A percentile compares a stretch with the other conserved stretches of the same genome.
Evolutionary conservation across 2,329 filamentous ascomycete genomes (phyloP).

Genomic region (Ophiosphaerella herpotricha): DNA sequence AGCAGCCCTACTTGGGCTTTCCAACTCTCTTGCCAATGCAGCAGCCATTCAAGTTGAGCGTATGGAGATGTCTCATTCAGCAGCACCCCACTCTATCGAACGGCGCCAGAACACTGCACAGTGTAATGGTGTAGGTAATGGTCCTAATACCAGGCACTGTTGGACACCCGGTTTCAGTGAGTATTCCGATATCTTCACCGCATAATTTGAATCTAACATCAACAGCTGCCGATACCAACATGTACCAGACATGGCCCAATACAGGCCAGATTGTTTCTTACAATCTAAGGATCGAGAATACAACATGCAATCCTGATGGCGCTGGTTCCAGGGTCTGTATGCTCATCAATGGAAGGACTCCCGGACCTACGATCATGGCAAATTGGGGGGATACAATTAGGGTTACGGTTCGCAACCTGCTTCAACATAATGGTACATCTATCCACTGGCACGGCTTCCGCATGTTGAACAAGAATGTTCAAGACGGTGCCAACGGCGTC

Average conservation of each 20-base stretch:
- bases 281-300: slow-evolving; percentile 46
- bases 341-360: slow-evolving; percentile 57
- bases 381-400: slow-evolving; percentile 44
- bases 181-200: not conserved
- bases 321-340: slow-evolving; percentile 40
- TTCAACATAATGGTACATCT: slow-evolving; percentile 63
- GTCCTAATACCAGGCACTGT: slow-evolving; percentile 44
- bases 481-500: slow-evolving; percentile 58
- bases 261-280: slow-evolving; percentile 42
- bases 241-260: slow-evolving; percentile 47
- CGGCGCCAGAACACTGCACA: slow-evolving; percentile 19
- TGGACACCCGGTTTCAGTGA: slow-evolving; percentile 44
- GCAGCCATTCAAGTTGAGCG: slow-evolving; percentile 24
- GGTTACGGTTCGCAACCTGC: slow-evolving; percentile 58
- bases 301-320: slow-evolving; percentile 49
- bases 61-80: slow-evolving; percentile 12
- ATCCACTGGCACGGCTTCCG: slow-evolving; percentile 68
- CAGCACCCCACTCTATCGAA: slow-evolving; percentile 12
- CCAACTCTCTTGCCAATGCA: slow-evolving; percentile 13
- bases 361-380: slow-evolving; percentile 64
- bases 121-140: slow-evolving; percentile 37
- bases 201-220: not conserved
- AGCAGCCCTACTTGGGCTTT: slow-evolving; percentile 24
- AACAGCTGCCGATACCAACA: slow-evolving; percentile 46
- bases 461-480: slow-evolving; percentile 58